Evolutionary conservation across 768 basidiomycete species (phyloP).

Genomic region (Lyophyllum shimeji): DNA sequence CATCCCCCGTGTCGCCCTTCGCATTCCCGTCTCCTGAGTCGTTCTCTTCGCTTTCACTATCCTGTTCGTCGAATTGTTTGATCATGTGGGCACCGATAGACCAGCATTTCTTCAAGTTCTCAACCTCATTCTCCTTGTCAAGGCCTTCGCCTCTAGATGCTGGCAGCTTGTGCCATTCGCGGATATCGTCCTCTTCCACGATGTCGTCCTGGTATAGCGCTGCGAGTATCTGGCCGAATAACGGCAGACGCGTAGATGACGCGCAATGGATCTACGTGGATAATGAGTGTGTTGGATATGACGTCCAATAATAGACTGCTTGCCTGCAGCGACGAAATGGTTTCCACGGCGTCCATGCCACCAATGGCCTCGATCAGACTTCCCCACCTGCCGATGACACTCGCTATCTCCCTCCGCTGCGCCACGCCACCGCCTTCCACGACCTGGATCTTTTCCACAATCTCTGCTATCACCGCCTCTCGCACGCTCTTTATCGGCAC

Average conservation of each 20-base stretch:
- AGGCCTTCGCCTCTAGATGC: constrained; percentile 52
- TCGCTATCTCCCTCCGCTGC: constrained; percentile 66
- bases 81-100: constrained; percentile 72
- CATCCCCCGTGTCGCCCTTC: background rate
- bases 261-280: constrained; percentile 60
- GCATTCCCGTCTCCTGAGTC: background rate
- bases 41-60: constrained; percentile 40
- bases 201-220: constrained; percentile 91
- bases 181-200: constrained; percentile 86
- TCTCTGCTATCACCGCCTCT: constrained; percentile 83
- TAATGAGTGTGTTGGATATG: background rate
- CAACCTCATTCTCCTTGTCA: constrained; percentile 34
- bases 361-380: constrained; percentile 77
- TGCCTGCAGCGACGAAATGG: constrained; percentile 78
- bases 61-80: constrained; percentile 79
- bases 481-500: constrained; percentile 84
- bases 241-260: constrained; percentile 54
- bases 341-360: constrained; percentile 80
- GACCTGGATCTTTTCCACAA: constrained; percentile 72
- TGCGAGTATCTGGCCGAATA: constrained; percentile 85
- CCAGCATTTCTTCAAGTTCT: constrained; percentile 71
- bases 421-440: constrained; percentile 52
- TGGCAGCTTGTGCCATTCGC: constrained; percentile 75
- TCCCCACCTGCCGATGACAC: constrained; percentile 78
- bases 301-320: constrained; percentile 1